A percentile compares a stretch with the other conserved stretches of the same genome.
These are phyloP conservation scores for Scheffersomyces parashehatae DNA, from an alignment of 1,139 yeast genomes.

Conservation along the genomic window DNA sequence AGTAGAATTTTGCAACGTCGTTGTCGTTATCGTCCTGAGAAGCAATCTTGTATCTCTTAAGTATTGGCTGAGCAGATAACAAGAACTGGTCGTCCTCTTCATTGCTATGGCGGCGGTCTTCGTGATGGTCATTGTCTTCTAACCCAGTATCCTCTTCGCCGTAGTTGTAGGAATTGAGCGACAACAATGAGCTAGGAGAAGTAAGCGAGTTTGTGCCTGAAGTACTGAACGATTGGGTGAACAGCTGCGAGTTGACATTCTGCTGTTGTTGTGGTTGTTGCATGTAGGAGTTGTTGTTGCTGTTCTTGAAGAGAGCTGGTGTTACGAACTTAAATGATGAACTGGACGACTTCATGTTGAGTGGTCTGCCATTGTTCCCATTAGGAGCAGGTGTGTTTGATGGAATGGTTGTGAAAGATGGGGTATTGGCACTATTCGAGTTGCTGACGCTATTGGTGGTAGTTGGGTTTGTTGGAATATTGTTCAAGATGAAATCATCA, in stretches of 20 bases:
- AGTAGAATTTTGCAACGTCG: background rate
- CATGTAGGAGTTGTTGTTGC: conserved; percentile 7
- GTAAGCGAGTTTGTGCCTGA: conserved; percentile 25
- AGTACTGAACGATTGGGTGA: conserved; percentile 2
- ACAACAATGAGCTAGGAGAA: conserved; percentile 37
- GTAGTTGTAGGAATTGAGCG: conserved; percentile 31
- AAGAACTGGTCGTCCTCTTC: conserved; percentile 16
- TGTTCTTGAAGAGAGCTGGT: conserved; percentile 18
- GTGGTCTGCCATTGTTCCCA: background rate
- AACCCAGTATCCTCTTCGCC: conserved; percentile 13
- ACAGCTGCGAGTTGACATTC: conserved; percentile 1
- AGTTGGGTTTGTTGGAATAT: conserved; percentile 31
- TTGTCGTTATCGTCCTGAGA: background rate
- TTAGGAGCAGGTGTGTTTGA: background rate
- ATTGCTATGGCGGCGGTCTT: conserved; percentile 1
- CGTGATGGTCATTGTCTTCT: conserved; percentile 7
- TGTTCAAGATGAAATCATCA: conserved; percentile 41
- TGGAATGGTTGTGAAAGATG: too few relatives aligned
- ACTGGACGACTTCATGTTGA: background rate
- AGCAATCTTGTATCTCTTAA: background rate
- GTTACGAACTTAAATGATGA: conserved; percentile 14
- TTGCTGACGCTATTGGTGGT: background rate
- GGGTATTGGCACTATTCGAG: background rate
- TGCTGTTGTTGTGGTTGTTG: conserved; percentile 1
- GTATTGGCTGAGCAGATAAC: conserved; percentile 1